Evolutionary conservation across 306 rosid genomes (phyloP).

Genomic region (Trifolium subterraneum): DNA sequence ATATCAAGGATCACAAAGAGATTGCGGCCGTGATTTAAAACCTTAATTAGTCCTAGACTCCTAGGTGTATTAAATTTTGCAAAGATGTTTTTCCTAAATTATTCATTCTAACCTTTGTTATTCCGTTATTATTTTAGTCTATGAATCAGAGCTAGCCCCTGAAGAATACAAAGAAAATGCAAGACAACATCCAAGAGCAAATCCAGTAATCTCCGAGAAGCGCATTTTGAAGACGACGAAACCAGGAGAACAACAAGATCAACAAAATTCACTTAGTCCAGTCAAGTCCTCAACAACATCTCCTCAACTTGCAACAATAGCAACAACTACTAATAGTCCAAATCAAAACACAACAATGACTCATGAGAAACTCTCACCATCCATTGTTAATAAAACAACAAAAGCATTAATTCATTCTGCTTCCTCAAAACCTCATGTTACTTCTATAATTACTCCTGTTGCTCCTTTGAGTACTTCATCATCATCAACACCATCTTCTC

Average conservation of each 20-base stretch:
- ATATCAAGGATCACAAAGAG: not conserved
- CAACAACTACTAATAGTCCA: not conserved
- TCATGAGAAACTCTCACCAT: constrained; percentile 48
- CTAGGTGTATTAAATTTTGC: not conserved
- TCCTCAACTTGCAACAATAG: constrained; percentile 20
- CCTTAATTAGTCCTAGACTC: not conserved
- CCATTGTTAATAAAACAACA: constrained; percentile 44
- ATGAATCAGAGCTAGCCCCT: constrained; percentile 87
- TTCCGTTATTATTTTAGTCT: constrained; percentile 62
- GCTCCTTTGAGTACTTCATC: constrained; percentile 28
- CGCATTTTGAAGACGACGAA: constrained; percentile 48
- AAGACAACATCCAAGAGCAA: constrained; percentile 73
- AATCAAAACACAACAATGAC: constrained; percentile 29
- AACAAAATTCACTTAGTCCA: constrained; percentile 31
- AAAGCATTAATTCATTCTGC: constrained; percentile 48
- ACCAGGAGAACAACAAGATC: constrained; percentile 33
- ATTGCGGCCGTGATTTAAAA: not conserved
- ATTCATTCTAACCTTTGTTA: not conserved
- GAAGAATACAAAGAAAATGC: constrained; percentile 71
- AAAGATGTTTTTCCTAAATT: not conserved
- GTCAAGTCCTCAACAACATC: constrained; percentile 30
- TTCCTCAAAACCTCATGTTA: constrained; percentile 54
- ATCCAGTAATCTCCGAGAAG: constrained; percentile 68
- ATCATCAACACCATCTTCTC: not conserved
- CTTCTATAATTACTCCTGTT: constrained; percentile 35